Base-by-base conservation (phyloP, 495 filamentous ascomycete genomes). In the Pseudevernia furfuracea region DNA sequence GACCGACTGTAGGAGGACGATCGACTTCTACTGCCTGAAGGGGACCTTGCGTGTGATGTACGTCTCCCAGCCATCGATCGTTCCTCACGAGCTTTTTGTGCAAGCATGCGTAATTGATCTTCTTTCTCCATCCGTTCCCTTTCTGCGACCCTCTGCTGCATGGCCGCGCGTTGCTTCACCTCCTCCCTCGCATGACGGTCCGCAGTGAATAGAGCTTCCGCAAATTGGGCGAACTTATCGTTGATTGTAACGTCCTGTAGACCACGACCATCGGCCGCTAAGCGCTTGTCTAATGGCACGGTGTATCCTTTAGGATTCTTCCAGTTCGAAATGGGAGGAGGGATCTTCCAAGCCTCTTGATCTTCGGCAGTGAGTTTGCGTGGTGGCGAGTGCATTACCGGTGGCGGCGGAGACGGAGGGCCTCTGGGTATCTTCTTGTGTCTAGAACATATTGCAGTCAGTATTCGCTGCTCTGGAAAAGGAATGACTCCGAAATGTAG, bases 251-350 rank as follows among this genome's bases (percentile, higher is more conserved):
- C 89, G 76, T 99, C 94, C 73, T 96, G 90, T 68, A 97, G 76
- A 11, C 90, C 90, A 70, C 95, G 84, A 3, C 94, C 94, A 76
- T 97, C 92, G 2, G 94, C 92, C n/a, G 94, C 94, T 67, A 99
- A 77, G 73, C 94, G 89, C 79, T 97, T 99, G 72, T 97, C 95
- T 30, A 99, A 77, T 5, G 94, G 91, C 4, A 99, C 91, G 1
- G 94, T 99, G 70, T 96, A 99, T 71, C 94, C 94, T 77, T 96
- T 97, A 1, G 93, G 90, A 71, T 99, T 99, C 83, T 99, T 99
- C 94, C 94, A 99, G 73, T 97, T 96, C 21, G 90, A 95, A 4
- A 99, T 88, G 0, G 95, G 88, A 0, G 94, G 93, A 1, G 94
- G 92, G 41, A 98, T 71, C 66, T 86, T 90, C 94, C 94, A 98